phyloP scores from a whole-genome alignment of 192 early-diverging fungal species.

The Coemansia sp. region DNA sequence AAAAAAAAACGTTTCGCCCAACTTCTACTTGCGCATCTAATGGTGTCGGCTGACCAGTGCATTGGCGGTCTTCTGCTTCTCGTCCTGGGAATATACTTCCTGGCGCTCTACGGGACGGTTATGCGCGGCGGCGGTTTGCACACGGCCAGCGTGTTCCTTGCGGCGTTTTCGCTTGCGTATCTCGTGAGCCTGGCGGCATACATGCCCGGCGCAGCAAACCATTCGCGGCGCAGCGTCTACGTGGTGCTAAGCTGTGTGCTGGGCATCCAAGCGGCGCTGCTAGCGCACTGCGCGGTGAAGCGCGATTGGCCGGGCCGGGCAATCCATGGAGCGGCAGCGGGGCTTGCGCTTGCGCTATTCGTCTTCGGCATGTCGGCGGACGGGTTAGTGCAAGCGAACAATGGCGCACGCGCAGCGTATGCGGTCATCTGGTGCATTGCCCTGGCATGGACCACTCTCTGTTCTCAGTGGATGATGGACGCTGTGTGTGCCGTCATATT shows the following conservation, averaged over 20 bases:
- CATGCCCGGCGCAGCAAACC: not conserved
- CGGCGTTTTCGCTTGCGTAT: not conserved
- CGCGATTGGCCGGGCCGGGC: not conserved
- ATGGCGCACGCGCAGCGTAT: not conserved
- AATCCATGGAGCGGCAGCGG: not conserved
- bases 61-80: not conserved
- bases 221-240: not conserved
- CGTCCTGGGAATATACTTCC: not conserved
- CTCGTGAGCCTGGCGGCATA: not conserved
- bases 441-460: not conserved
- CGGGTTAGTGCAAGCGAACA: not conserved
- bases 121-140: not conserved
- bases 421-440: not conserved
- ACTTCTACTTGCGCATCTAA: not conserved
- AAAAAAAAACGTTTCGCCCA: no score
- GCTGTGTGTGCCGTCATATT: not conserved
- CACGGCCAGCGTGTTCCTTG: not conserved
- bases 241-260: not conserved
- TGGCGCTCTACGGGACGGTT: not conserved
- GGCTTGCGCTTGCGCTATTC: not conserved
- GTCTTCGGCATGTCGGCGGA: not conserved
- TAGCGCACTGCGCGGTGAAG: not conserved
- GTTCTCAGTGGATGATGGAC: not conserved
- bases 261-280: not conserved
- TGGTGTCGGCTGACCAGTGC: not conserved